phyloP scores from a whole-genome alignment of 2,329 filamentous ascomycete genomes.

The Colletotrichum sp. region DNA sequence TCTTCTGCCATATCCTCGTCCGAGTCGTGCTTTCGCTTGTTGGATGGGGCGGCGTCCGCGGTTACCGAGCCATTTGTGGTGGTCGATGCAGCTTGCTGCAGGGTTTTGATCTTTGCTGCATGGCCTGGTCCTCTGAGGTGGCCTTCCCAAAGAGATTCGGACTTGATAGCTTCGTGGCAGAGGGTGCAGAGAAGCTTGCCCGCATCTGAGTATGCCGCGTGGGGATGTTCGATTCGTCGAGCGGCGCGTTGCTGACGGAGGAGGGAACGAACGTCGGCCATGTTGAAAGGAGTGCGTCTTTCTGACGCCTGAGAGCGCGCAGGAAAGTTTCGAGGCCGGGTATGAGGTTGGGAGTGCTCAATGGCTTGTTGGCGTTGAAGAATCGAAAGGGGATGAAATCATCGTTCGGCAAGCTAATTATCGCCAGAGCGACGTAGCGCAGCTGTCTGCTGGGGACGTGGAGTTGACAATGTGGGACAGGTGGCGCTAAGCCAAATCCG shows the following conservation, averaged over 20 bases:
- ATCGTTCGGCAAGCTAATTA: background rate
- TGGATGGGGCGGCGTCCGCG: constrained; percentile 6
- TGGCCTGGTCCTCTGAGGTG: constrained; percentile 60
- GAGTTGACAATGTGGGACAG: constrained; percentile 7
- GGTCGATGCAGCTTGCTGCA: background rate
- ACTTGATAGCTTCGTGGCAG: constrained; percentile 69
- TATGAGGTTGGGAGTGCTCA: background rate
- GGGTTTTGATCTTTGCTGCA: constrained; percentile 18
- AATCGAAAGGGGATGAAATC: background rate
- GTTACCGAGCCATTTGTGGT: constrained; percentile 9
- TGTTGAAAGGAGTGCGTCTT: constrained; percentile 36
- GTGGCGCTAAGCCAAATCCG: background rate
- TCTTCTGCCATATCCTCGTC: constrained; percentile 34
- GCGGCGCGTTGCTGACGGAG: constrained; percentile 79
- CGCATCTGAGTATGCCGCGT: constrained; percentile 70
- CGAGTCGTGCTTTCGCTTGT: constrained; percentile 32
- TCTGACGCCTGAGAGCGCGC: background rate
- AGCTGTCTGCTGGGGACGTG: background rate
- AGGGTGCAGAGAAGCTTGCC: constrained; percentile 72
- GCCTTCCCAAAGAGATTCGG: constrained; percentile 70
- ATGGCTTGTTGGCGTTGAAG: constrained; percentile 5
- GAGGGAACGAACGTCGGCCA: constrained; percentile 82
- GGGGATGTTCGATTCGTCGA: constrained; percentile 73
- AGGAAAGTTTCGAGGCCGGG: too few species aligned
- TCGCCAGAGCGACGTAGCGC: constrained; percentile 6